These are phyloP conservation scores for Aureobasidium leucospermi DNA, from an alignment of 2,329 filamentous ascomycete genomes.

Conservation along the genomic window DNA sequence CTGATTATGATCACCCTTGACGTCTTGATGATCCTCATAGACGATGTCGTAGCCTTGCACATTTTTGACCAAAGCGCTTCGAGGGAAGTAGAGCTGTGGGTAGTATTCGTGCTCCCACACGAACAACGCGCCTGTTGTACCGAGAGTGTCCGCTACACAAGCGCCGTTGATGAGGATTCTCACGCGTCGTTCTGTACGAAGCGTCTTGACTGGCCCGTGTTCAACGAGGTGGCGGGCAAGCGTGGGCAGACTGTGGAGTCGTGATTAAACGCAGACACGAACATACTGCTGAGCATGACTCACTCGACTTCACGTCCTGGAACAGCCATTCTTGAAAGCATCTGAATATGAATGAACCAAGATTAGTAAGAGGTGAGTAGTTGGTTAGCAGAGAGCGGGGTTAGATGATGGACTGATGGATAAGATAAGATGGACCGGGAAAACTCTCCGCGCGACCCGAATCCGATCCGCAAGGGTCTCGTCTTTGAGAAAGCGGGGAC, in stretches of 20 bases:
- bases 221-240: constrained; percentile 35
- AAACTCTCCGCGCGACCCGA: neutral
- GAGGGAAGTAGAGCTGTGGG: constrained; percentile 35
- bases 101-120: constrained; percentile 42
- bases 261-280: neutral
- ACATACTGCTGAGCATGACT: neutral
- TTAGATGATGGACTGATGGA: neutral
- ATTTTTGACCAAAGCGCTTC: constrained; percentile 12
- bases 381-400: neutral
- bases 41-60: neutral
- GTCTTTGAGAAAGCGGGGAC: neutral
- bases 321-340: neutral
- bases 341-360: neutral
- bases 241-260: constrained; percentile 27
- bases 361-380: neutral
- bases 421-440: neutral
- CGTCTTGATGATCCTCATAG: constrained; percentile 17
- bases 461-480: neutral
- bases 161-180: constrained; percentile 26
- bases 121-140: constrained; percentile 26
- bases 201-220: constrained; percentile 31
- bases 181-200: constrained; percentile 26
- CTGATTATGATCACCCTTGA: constrained; percentile 17
- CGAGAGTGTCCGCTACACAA: constrained; percentile 29
- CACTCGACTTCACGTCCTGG: constrained; percentile 7